Evolutionary conservation across 345 rosid genomes (phyloP), one percentile per base, ranked within the genome.

Genomic region (Geranium brycei): DNA sequence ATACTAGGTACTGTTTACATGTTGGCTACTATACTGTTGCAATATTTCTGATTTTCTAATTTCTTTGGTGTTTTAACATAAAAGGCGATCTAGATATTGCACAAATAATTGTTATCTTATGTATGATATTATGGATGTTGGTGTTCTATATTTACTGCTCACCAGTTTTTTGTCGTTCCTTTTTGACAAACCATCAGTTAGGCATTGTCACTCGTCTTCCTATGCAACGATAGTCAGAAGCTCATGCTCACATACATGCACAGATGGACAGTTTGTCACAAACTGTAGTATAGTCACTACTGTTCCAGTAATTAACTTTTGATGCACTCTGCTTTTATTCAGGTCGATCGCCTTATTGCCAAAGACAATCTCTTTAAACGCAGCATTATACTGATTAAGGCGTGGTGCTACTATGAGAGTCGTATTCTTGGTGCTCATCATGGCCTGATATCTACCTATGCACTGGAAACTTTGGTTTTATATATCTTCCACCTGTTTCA

Each of bases 321-420:
- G 28, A 23, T 23, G 11, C 6, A 0, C 8, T 69, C 38, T 63
- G 62, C 53, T 73, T 63, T 62, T 72, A n/a, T 41, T 60, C 81
- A 91, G 95, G 88, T 86, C 13, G 90, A 88, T 68, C 67, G 68
- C 40, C 72, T 79, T 71, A 88, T 91, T 73, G 86, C 81, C 32
- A 82, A 91, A 78, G 83, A 84, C 68, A 83, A 91, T 78, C 82
- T 91, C 47, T 88, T 88, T 64, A 86, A 91, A 76, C 83, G 96
- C 69, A 91, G 93, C 71, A 81, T 87, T 71, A 83, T 91, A 77
- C 74, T 91, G 64, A 82, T 86, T 30, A 91, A 91, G 73, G 89
- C 96, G 63, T 91, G 97, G 97, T 88, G 96, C 79, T 91, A 88
- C 74, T 86, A 86, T 19, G 96, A 91, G 77, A 91, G 96, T 60